Conservation (phyloP, 169 alveolate species). For the Plasmodium inui region DNA sequence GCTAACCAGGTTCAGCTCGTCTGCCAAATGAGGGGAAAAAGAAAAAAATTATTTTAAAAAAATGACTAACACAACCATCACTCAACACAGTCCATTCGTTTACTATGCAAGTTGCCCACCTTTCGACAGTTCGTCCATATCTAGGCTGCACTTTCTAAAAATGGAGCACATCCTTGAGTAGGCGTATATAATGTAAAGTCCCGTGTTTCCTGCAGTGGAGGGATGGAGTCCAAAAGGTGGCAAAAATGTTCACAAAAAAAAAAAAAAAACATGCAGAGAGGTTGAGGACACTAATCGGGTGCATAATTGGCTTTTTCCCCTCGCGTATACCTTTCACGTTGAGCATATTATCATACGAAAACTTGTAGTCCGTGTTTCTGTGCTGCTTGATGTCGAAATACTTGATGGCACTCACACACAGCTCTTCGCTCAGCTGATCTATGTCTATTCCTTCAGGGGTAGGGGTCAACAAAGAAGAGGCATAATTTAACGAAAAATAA, state of each 20-base stretch:
- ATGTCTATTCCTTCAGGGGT: conserved; percentile 85
- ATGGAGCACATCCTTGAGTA: conserved; percentile 96
- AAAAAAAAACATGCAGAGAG: background rate
- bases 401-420: conserved; percentile 98
- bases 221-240: background rate
- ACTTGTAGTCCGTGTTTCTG: conserved; percentile 94
- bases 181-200: conserved; percentile 95
- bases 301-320: background rate
- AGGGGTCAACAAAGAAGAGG: background rate
- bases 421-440: conserved; percentile 91
- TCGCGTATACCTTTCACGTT: conserved; percentile 95
- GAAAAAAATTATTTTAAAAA: background rate
- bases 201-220: conserved; percentile 89
- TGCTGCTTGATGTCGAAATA: conserved; percentile 97
- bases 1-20: conserved; percentile 74
- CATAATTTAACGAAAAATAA: background rate
- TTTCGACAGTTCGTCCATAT: conserved; percentile 57
- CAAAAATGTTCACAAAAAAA: background rate
- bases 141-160: conserved; percentile 90
- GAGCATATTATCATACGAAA: conserved; percentile 97
- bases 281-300: background rate
- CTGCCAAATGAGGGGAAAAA: background rate
- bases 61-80: background rate
- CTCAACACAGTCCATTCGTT: background rate
- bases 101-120: background rate